These are phyloP conservation scores for Naganishia onofrii DNA, from an alignment of 768 basidiomycete species.

Conservation along the genomic window DNA sequence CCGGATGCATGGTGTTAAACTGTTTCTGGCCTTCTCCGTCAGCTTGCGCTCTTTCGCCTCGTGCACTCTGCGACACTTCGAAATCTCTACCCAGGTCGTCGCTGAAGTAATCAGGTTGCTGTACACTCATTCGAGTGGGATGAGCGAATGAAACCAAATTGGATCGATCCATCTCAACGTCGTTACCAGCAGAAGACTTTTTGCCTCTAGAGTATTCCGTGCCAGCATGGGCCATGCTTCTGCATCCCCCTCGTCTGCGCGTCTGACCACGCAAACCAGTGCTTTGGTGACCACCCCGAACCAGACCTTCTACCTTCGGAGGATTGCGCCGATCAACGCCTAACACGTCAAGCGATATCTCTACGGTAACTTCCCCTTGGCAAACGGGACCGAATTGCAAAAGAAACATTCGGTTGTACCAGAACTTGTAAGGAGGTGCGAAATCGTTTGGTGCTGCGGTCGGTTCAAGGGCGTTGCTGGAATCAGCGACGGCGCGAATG, in stretches of 20 bases:
- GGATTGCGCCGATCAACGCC: conserved; percentile 67
- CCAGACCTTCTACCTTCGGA: conserved; percentile 44
- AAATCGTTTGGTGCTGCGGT: conserved; percentile 76
- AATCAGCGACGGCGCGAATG: conserved; percentile 72
- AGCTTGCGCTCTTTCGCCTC: no score
- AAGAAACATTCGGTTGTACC: conserved; percentile 98
- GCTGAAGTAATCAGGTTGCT: no score
- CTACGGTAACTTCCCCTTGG: conserved; percentile 86
- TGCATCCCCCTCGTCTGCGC: conserved; percentile 54
- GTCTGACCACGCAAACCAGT: conserved; percentile 53
- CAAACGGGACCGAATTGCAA: conserved; percentile 93
- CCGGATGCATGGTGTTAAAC: conserved; percentile 59
- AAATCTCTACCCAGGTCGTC: conserved; percentile 37
- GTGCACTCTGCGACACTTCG: conserved; percentile 33
- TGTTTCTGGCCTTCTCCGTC: conserved; percentile 70
- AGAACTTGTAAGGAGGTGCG: conserved; percentile 84
- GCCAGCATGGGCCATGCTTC: conserved; percentile 54
- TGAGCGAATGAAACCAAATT: conserved; percentile 40
- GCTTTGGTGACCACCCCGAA: conserved; percentile 57
- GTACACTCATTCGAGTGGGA: conserved; percentile 34
- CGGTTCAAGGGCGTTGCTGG: conserved; percentile 77
- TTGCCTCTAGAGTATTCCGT: conserved; percentile 42
- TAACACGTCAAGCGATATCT: conserved; percentile 84
- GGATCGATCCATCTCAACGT: conserved; percentile 11
- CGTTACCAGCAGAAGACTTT: conserved; percentile 40